These are phyloP conservation scores for Citrullus colocynthis DNA, from an alignment of 306 rosid species.

Conservation along the genomic window DNA sequence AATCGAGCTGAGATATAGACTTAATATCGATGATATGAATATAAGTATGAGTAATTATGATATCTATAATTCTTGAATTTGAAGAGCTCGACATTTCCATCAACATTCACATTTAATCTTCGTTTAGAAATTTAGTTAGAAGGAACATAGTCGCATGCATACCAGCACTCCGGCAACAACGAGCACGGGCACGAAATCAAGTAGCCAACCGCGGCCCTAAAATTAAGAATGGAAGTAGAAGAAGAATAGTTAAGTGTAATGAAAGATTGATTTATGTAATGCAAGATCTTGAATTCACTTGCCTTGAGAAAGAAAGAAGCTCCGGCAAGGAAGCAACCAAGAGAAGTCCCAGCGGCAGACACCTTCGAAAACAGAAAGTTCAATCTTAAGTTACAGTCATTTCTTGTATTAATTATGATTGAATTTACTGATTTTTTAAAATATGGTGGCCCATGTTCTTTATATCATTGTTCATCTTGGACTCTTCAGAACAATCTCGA, in stretches of 20 bases:
- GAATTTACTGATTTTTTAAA: no score
- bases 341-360: slow-evolving; percentile 37
- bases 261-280: background rate
- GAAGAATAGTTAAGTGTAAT: background rate
- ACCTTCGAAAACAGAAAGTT: slow-evolving; percentile 17
- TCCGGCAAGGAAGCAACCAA: slow-evolving; percentile 34
- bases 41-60: no score
- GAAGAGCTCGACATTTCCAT: background rate
- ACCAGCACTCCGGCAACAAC: background rate
- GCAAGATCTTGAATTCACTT: background rate
- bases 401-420: no score
- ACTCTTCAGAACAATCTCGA: no score
- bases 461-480: no score
- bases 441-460: no score
- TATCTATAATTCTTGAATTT: no score
- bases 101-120: background rate
- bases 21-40: no score
- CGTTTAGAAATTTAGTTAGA: background rate
- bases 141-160: background rate
- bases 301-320: slow-evolving; percentile 31
- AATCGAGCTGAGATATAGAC: no score
- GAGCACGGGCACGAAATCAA: background rate
- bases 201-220: background rate
- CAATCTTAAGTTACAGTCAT: background rate
- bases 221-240: background rate